Evolutionary conservation across 208 protist genomes (phyloP), one percentile per base, ranked within the genome.

Genomic region (Crithidia sp.): DNA sequence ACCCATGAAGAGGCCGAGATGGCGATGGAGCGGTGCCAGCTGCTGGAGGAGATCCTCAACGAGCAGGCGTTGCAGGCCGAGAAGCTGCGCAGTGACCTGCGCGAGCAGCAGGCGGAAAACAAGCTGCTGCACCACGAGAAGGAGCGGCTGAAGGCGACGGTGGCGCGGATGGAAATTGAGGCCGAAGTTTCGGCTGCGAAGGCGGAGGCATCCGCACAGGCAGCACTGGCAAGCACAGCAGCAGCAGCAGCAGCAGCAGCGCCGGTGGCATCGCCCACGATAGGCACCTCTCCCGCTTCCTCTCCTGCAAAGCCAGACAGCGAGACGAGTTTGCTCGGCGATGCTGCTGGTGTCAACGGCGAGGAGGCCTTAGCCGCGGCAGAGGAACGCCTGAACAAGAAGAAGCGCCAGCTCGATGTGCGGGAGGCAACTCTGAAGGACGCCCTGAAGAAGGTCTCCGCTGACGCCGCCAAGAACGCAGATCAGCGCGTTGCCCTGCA

Each of bases 341-440:
- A 50, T n/a, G 50, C 58, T 10, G 41, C 36, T 4, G 14, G 44
- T 13, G 9, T 49, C 9, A 49, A 7, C 3, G 45, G 41, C 9
- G 57, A 65, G 5, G 59, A 55, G 10, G 55, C 44, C 5, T 10
- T 63, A 2, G 56, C 63, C 5, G 64, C 50, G 16, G 68, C 77
- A 40, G 72, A 77, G 44, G 67, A 76, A 13, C 41, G 41, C 8
- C 53, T 85, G 43, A 70, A 72, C 37, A 82, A 85, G 66, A 82
- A 79, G 73, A 68, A 87, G 58, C 83, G 75, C 8, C 68, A 81
- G 52, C 74, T 91, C 0, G 82, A 88, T 66, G 40, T 85, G 72
- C 81, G 83, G 10, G 86, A 94, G 68, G 77, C 80, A 16, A 84
- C 84, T 53, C 82, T 91, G 70, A 81, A 94, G 73, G 84, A 87